Conservation (phyloP, 2,329 filamentous ascomycete species). For the Didymella sp. region DNA sequence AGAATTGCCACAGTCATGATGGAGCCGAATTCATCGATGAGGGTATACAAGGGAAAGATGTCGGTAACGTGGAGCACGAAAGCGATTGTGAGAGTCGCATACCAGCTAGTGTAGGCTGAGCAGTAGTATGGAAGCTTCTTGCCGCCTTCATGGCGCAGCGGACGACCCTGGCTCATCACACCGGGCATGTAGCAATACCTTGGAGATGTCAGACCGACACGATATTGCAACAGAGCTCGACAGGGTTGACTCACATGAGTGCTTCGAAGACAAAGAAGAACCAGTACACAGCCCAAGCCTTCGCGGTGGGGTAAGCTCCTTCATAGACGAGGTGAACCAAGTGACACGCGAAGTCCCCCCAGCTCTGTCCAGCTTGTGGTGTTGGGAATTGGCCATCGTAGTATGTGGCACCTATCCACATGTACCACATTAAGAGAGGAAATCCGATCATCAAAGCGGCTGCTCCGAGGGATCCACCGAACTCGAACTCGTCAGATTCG, state of each 20-base stretch:
- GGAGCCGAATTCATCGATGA: slow-evolving; percentile 93
- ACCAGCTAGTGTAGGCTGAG: slow-evolving; percentile 84
- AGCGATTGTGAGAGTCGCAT: slow-evolving; percentile 76
- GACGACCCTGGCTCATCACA: slow-evolving; percentile 84
- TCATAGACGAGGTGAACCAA: slow-evolving; percentile 75
- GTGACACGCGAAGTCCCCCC: slow-evolving; percentile 72
- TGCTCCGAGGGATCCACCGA: slow-evolving; percentile 82
- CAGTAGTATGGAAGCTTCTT: slow-evolving; percentile 93
- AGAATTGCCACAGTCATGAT: slow-evolving; percentile 90
- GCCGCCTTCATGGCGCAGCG: slow-evolving; percentile 78
- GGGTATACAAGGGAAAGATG: slow-evolving; percentile 83
- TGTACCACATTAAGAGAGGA: slow-evolving; percentile 93
- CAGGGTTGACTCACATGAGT: slow-evolving; percentile 29
- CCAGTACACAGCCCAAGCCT: slow-evolving; percentile 95
- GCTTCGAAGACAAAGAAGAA: slow-evolving; percentile 27
- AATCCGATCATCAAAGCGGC: slow-evolving; percentile 87
- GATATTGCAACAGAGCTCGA: slow-evolving; percentile 78
- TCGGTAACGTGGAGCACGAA: slow-evolving; percentile 77
- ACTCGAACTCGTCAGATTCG: slow-evolving; percentile 69
- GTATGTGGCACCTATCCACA: slow-evolving; percentile 95
- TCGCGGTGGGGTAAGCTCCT: slow-evolving; percentile 79
- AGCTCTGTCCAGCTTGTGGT: slow-evolving; percentile 69
- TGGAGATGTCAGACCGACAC: slow-evolving; percentile 57
- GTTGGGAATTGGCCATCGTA: slow-evolving; percentile 82
- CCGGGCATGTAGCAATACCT: slow-evolving; percentile 73